Percentiles rank a stretch among this genome's conserved stretches.
Evolutionary conservation across 768 basidiomycete genomes (phyloP).

Genomic region (Amanita phalloides): DNA sequence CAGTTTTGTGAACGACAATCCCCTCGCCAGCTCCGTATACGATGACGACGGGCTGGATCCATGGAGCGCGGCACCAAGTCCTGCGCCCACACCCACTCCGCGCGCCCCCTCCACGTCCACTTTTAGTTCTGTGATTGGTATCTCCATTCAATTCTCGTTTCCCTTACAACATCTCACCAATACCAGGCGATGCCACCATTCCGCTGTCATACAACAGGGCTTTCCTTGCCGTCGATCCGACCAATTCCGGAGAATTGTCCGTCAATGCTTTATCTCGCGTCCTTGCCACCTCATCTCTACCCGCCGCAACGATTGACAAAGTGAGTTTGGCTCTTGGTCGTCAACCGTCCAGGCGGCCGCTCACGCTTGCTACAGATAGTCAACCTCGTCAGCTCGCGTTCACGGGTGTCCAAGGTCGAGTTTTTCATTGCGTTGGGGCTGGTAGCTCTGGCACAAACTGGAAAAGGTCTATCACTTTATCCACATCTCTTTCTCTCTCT

Average conservation of each 20-base stretch:
- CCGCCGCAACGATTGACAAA: slow-evolving; percentile 76
- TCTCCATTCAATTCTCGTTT: slow-evolving; percentile 6
- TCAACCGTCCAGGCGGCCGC: not conserved
- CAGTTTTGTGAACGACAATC: slow-evolving; percentile 72
- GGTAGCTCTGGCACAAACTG: slow-evolving; percentile 76
- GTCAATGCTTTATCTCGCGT: slow-evolving; percentile 77
- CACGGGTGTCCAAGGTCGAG: slow-evolving; percentile 78
- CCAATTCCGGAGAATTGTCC: slow-evolving; percentile 64
- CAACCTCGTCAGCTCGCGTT: slow-evolving; percentile 72
- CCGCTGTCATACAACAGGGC: slow-evolving; percentile 70
- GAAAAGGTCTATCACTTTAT: slow-evolving; percentile 42
- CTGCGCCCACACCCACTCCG: slow-evolving; percentile 52
- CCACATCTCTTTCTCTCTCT: not conserved
- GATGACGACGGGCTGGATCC: slow-evolving; percentile 78
- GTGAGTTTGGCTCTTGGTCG: slow-evolving; percentile 25
- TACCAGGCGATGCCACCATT: slow-evolving; percentile 66
- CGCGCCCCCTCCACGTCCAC: slow-evolving; percentile 32
- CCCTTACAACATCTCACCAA: slow-evolving; percentile 1
- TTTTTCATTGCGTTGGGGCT: slow-evolving; percentile 88
- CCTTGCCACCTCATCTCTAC: slow-evolving; percentile 64
- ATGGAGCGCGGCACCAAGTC: slow-evolving; percentile 69
- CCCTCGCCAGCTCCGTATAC: slow-evolving; percentile 61
- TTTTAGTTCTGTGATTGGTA: slow-evolving; percentile 66
- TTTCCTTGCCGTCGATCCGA: slow-evolving; percentile 64
- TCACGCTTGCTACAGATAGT: slow-evolving; percentile 56